A percentile compares a stretch with the other conserved stretches of the same genome.
These are phyloP conservation scores for Colletotrichum lini DNA, from an alignment of 2,329 filamentous ascomycete species.

Conservation along the genomic window DNA sequence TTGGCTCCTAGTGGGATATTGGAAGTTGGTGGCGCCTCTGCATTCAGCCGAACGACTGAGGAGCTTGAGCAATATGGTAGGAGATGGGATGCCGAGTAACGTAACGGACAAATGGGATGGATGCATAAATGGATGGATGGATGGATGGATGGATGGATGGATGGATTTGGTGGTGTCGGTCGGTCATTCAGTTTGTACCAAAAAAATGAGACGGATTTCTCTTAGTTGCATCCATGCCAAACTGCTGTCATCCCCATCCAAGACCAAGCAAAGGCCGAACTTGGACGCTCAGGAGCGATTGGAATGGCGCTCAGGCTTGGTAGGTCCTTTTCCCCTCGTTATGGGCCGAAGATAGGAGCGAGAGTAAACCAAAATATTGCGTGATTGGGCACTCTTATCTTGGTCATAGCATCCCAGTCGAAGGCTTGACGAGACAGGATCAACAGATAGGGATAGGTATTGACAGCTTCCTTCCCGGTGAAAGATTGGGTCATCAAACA, in stretches of 20 bases:
- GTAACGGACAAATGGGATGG: background rate
- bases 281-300: background rate
- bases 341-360: background rate
- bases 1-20: background rate
- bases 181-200: too few relatives aligned
- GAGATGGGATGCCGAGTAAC: background rate
- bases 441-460: background rate
- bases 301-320: background rate
- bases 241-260: background rate
- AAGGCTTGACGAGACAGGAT: background rate
- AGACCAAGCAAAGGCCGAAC: background rate
- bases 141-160: too few relatives aligned
- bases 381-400: conserved; percentile 26
- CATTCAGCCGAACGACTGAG: conserved; percentile 21
- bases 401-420: background rate
- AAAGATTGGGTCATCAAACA: background rate
- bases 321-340: background rate
- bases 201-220: too few relatives aligned
- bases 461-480: background rate
- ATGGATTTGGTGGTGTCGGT: too few relatives aligned
- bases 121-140: too few relatives aligned
- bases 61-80: conserved; percentile 5
- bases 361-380: conserved; percentile 11
- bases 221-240: background rate
- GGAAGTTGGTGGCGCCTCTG: conserved; percentile 14